These are phyloP conservation scores for Rubus parviflorus DNA, from an alignment of 306 rosid species.

Conservation along the genomic window DNA sequence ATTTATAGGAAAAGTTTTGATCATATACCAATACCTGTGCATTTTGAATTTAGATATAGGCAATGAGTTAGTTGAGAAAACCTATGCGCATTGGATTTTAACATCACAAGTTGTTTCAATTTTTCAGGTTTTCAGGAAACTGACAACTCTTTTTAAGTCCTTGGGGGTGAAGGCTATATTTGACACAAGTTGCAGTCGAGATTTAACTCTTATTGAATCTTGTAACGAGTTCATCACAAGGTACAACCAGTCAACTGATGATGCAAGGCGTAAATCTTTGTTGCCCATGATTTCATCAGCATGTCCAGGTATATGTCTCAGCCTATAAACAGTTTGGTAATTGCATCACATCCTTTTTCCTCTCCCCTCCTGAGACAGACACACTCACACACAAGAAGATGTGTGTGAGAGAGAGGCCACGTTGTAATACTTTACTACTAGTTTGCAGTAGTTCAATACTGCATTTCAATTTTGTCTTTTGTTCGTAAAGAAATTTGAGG, in stretches of 20 bases:
- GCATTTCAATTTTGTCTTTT: neutral
- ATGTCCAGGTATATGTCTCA: conserved; percentile 76
- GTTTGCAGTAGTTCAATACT: neutral
- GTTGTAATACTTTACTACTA: too few species aligned
- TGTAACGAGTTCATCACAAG: conserved; percentile 78
- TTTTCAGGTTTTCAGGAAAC: conserved; percentile 73
- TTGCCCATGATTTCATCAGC: conserved; percentile 95
- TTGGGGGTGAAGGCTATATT: conserved; percentile 85
- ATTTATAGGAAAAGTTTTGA: neutral
- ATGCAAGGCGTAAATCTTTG: conserved; percentile 43
- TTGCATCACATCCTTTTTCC: neutral
- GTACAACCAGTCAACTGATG: conserved; percentile 52
- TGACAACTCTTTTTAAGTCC: conserved; percentile 77
- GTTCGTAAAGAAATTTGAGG: neutral
- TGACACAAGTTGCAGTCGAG: conserved; percentile 93
- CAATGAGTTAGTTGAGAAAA: neutral
- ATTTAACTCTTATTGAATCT: conserved; percentile 77
- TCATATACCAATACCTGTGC: neutral
- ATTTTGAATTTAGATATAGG: neutral
- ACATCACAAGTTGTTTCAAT: conserved; percentile 7
- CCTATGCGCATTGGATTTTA: neutral
- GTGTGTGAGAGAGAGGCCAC: neutral
- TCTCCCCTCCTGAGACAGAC: neutral
- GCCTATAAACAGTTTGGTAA: conserved; percentile 11
- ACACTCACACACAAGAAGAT: neutral